Percentiles rank a stretch among this genome's conserved stretches.
These are phyloP conservation scores for Rhizopus arrhizus DNA, from an alignment of 371 early-diverging fungal genomes.

Conservation along the genomic window DNA sequence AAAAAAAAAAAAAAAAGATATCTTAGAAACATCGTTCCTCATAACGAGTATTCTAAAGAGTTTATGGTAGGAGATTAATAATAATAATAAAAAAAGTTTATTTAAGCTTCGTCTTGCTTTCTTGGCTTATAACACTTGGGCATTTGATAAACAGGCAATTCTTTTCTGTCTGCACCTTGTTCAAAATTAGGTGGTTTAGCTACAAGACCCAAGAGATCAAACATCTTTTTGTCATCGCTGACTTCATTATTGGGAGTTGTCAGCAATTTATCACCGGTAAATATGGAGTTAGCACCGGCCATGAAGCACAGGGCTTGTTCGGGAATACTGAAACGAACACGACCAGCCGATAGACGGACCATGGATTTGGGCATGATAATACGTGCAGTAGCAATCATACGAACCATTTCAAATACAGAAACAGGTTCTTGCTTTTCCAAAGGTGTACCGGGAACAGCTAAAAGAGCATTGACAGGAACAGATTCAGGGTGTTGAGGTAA, in stretches of 20 bases:
- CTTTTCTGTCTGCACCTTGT: constrained; percentile 53
- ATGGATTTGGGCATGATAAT: constrained; percentile 85
- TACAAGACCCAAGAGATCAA: constrained; percentile 71
- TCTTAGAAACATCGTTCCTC: constrained; percentile 17
- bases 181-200: constrained; percentile 71
- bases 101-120: constrained; percentile 5
- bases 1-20: neutral
- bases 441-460: constrained; percentile 84
- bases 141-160: constrained; percentile 28
- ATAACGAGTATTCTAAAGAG: constrained; percentile 33
- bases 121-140: constrained; percentile 31
- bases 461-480: constrained; percentile 84
- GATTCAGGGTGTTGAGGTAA: constrained; percentile 82
- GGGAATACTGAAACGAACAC: constrained; percentile 74
- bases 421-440: constrained; percentile 83
- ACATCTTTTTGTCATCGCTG: constrained; percentile 77
- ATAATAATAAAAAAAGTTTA: neutral
- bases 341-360: constrained; percentile 86
- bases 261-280: constrained; percentile 84
- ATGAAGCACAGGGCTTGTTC: constrained; percentile 86
- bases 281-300: constrained; percentile 88
- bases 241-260: constrained; percentile 86
- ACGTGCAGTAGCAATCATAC: constrained; percentile 86
- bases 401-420: constrained; percentile 83
- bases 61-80: constrained; percentile 15